A percentile compares a stretch with the other conserved stretches of the same genome.
Evolutionary conservation across 352 stramenopile species (phyloP).

Genomic region (Elongisporangium undulatum): DNA sequence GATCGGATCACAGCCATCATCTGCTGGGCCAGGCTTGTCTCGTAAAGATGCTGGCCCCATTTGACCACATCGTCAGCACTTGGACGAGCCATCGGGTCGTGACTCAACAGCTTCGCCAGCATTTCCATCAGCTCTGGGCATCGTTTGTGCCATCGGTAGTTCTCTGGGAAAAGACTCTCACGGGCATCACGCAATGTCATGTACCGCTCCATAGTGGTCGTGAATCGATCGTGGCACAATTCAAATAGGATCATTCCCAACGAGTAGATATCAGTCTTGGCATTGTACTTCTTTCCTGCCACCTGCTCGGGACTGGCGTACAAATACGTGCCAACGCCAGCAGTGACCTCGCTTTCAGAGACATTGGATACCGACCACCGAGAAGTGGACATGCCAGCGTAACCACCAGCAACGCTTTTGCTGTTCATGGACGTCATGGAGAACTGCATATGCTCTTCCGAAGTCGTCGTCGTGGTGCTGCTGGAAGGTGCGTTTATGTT

Average conservation of each 20-base stretch:
- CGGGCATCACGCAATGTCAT: slow-evolving; percentile 72
- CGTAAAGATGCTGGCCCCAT: slow-evolving; percentile 77
- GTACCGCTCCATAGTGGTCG: slow-evolving; percentile 88
- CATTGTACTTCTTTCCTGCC: slow-evolving; percentile 87
- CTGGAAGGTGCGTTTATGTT: slow-evolving; percentile 34
- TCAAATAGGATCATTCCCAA: slow-evolving; percentile 92
- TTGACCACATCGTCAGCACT: slow-evolving; percentile 62
- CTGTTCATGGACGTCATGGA: slow-evolving; percentile 7
- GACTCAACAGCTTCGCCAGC: slow-evolving; percentile 52
- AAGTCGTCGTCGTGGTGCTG: slow-evolving; percentile 4
- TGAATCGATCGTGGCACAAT: slow-evolving; percentile 85
- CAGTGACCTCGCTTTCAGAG: slow-evolving; percentile 82
- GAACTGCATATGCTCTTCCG: slow-evolving; percentile 30
- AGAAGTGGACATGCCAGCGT: slow-evolving; percentile 38
- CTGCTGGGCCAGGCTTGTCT: slow-evolving; percentile 53
- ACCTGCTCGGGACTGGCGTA: slow-evolving; percentile 90
- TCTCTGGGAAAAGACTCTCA: slow-evolving; percentile 56
- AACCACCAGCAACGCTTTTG: slow-evolving; percentile 7
- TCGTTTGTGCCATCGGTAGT: slow-evolving; percentile 42
- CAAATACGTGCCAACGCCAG: slow-evolving; percentile 87
- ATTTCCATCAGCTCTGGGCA: slow-evolving; percentile 71
- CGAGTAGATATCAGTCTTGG: slow-evolving; percentile 90
- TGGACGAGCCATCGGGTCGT: slow-evolving; percentile 46
- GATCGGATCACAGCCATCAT: slow-evolving; percentile 48
- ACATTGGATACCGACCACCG: slow-evolving; percentile 61